Base-by-base conservation (phyloP, 2,329 filamentous ascomycete genomes). In the Alternaria gansuensis region DNA sequence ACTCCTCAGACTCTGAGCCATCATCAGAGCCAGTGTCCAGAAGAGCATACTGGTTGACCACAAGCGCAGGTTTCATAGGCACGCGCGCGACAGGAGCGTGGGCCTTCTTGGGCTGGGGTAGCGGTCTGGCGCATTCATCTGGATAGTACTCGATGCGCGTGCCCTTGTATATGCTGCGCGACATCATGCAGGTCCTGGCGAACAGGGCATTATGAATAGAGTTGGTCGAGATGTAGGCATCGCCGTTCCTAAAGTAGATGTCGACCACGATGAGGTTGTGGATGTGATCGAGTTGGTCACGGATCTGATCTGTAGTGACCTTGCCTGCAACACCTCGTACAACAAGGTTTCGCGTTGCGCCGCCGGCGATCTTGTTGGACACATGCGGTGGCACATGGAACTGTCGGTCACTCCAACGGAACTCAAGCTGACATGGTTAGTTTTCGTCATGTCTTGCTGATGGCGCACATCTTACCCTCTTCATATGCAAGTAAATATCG, bases 211-310 rank as follows among this genome's bases (percentile, higher is more conserved):
- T 88, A 69, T 89, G 84, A 9, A 96, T 84, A 0, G 91, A 92
- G 75, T 93, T 96, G 7, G 89, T 91, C 54, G 85, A 88, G 64
- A 96, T 87, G 74, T 86, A 86, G 58, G 85, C 89, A 74, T 87
- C 85, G 4, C 82, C 82, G 17, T 82, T 80, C 3, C 78, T 76
- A 74, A 90, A 89, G 50, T 64, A 63, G 43, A 95, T 79, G 41
- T 84, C 84, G 68, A 95, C 82, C 10, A 96, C 84, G 23, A 89
- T 81, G 1, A 96, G 82, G 62, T 91, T 91, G 79, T 94, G 88
- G 60, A 96, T 94, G 73, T 96, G 92, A 24, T 93, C 89, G 36
- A 95, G 82, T 67, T 96, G 90, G 4, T 88, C 83, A 10, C 89
- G 87, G 63, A 96, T 87, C 14, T 79, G 77, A 7, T 85, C 78